Evolutionary conservation across 306 rosid genomes (phyloP), one percentile per base, ranked within the genome.

Genomic region (Geum urbanum): DNA sequence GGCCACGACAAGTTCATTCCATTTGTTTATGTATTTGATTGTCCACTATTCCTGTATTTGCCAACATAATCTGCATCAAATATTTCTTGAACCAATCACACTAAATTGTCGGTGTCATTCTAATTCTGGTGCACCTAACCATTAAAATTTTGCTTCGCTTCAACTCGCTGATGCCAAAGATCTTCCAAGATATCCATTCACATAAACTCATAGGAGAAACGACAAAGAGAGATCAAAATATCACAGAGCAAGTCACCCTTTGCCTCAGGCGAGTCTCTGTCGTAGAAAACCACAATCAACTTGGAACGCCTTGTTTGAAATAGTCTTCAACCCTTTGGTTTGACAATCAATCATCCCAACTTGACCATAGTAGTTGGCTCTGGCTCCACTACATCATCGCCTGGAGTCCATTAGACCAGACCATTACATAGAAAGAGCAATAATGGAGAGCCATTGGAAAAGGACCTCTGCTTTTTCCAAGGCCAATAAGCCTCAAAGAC

Each of bases 251-350:
- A 22, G 39, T 19, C 59, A 3, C 4, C 9, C 32, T 2, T 18
- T 6, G 57, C 19, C 13, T 57, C n/a, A 27, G 14, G 10, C 18
- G 0, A 13, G 7, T 12, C 5, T 27, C 13, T 4, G 6, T 19
- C 6, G 43, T 13, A 13, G n/a, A 24, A 57, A 24, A 4, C 61
- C 37, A 32, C 3, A 32, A 13, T 1, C 37, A 32, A 32, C 37
- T 32, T 32, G 37, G 65, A 45, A 41, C 65, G 65, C 20, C 65
- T 59, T 59, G 45, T 37, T 35, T 59, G 65, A 59, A 44, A 11
- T 19, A 15, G 19, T 37, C 65, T 7, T 59, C 9, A 15, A 58
- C 9, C 37, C 12, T 3, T 3, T 13, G 32, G 60, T 20, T 55
- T 24, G 20, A 35, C 20, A 37, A 55, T 22, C 60, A 56, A 14